These are phyloP conservation scores for Taxawa tesnikishii DNA, from an alignment of 2,329 filamentous ascomycete genomes.

Conservation along the genomic window DNA sequence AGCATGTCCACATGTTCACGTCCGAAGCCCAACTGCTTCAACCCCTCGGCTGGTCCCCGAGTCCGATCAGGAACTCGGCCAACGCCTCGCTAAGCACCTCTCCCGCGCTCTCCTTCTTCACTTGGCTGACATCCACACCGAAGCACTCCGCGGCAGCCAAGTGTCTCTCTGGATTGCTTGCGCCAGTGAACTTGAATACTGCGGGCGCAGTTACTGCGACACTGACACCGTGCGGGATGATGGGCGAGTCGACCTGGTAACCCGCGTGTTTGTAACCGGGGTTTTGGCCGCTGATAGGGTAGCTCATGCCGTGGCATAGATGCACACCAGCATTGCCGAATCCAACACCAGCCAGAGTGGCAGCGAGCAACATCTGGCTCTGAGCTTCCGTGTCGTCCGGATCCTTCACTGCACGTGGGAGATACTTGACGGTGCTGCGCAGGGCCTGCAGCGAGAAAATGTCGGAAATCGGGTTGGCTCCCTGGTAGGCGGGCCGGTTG, in stretches of 20 bases:
- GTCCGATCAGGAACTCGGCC: conserved; percentile 61
- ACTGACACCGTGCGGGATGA: conserved; percentile 93
- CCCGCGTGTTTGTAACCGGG: conserved; percentile 78
- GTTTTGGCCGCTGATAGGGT: conserved; percentile 93
- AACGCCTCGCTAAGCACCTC: conserved; percentile 79
- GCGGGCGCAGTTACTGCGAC: conserved; percentile 89
- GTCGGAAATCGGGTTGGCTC: conserved; percentile 93
- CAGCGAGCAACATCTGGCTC: conserved; percentile 86
- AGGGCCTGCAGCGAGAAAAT: conserved; percentile 89
- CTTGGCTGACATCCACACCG: conserved; percentile 76
- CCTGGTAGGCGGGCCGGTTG: conserved; percentile 85
- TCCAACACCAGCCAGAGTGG: conserved; percentile 86
- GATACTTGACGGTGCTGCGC: conserved; percentile 74
- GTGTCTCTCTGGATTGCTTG: conserved; percentile 87
- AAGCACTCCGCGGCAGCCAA: conserved; percentile 81
- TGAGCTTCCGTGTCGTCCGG: conserved; percentile 90
- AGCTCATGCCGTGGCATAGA: conserved; percentile 84
- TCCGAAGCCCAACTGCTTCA: conserved; percentile 74
- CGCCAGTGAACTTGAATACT: conserved; percentile 84
- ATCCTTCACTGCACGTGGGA: conserved; percentile 75
- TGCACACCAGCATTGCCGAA: conserved; percentile 98
- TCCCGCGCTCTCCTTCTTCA: conserved; percentile 80
- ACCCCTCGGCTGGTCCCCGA: conserved; percentile 87
- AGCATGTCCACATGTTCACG: conserved; percentile 63
- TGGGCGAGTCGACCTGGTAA: conserved; percentile 62